These are phyloP conservation scores for Dryas octopetala DNA, from an alignment of 306 rosid species.

Conservation along the genomic window DNA sequence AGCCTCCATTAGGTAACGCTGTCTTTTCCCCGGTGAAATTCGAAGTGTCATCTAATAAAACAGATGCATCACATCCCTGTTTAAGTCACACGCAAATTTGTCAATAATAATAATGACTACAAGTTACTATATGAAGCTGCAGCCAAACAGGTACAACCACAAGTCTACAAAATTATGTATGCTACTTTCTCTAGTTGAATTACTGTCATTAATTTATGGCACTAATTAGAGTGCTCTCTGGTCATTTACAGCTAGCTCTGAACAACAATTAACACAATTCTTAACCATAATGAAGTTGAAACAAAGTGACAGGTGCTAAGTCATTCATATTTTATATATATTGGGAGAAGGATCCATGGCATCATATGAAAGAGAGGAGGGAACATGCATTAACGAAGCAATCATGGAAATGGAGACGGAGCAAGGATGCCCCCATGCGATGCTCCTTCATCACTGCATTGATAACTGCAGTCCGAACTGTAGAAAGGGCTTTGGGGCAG, in stretches of 20 bases:
- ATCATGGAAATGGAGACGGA: constrained; percentile 60
- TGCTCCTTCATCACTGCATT: constrained; percentile 55
- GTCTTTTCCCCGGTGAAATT: constrained; percentile 66
- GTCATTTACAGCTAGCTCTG: background rate
- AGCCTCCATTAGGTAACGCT: constrained; percentile 53
- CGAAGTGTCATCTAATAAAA: constrained; percentile 64
- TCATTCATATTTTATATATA: background rate
- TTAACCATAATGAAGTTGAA: background rate
- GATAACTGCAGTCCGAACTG: constrained; percentile 39
- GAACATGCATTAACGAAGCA: constrained; percentile 24
- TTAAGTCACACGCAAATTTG: background rate
- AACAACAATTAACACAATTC: background rate
- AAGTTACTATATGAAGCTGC: background rate
- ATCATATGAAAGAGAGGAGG: background rate
- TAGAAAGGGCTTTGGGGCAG: constrained; percentile 52
- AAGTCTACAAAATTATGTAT: background rate
- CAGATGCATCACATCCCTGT: constrained; percentile 82
- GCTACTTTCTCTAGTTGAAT: background rate
- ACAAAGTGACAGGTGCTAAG: background rate
- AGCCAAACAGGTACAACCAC: background rate
- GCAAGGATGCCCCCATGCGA: constrained; percentile 71
- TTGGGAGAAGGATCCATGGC: too few relatives aligned
- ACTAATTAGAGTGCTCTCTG: background rate
- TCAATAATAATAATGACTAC: background rate
- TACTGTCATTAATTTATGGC: background rate